Conservation (phyloP, 139 green algal species). For the Trebouxia sp. region DNA sequence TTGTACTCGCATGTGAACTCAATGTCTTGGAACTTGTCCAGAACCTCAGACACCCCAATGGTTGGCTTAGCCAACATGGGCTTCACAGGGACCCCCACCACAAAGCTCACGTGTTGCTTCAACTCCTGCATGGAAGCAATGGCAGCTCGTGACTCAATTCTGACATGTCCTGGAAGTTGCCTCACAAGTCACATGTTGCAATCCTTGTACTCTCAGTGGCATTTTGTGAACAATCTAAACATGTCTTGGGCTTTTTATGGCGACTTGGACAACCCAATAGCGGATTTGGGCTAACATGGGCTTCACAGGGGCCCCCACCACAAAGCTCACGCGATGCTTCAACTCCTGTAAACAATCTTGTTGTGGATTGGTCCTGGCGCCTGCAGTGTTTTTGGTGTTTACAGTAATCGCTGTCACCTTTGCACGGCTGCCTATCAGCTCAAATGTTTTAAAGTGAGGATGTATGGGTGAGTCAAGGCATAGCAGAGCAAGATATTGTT, state of each 20-base stretch:
- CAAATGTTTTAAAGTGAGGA: no score
- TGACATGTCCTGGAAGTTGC: no score
- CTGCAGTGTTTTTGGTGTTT: no score
- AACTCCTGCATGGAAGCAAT: constrained; percentile 65
- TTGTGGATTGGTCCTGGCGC: neutral
- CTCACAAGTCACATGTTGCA: no score
- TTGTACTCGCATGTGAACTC: constrained; percentile 99
- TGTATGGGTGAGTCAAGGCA: no score
- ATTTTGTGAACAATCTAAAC: no score
- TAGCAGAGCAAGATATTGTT: no score
- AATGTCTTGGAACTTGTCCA: constrained; percentile 86
- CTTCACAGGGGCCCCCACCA: constrained; percentile 79
- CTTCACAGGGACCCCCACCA: constrained; percentile 79
- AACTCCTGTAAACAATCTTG: constrained; percentile 71
- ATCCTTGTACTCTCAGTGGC: constrained; percentile 99
- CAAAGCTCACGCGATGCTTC: constrained; percentile 77
- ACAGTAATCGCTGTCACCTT: no score
- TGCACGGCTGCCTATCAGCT: no score
- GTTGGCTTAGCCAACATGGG: constrained; percentile 97
- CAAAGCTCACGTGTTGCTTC: constrained; percentile 77
- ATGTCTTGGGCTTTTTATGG: constrained; percentile 86
- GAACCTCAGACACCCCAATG: constrained; percentile 80
- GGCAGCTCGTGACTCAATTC: no score
- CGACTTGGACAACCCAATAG: constrained; percentile 80
- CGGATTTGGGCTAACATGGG: constrained; percentile 97